Evolutionary conservation across 2,329 filamentous ascomycete genomes (phyloP), one percentile per base, ranked within the genome.

Genomic region (Phialocephala sp.): DNA sequence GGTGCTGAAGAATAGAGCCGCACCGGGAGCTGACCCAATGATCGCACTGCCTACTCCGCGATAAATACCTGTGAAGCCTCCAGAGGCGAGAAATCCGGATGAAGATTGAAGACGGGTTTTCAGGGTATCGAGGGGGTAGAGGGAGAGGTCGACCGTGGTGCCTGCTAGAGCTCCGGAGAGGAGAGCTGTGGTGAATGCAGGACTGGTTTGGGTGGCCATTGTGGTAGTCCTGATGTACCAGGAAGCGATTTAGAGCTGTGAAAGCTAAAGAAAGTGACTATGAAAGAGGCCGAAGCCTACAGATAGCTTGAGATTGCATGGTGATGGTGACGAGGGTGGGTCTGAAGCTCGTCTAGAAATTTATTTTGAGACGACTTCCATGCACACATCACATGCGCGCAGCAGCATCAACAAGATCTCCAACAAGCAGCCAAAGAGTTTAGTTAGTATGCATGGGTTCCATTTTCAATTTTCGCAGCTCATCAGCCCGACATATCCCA

Each of bases 51-150:
- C 95, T 18, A 99, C 88, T 76, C 95, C 95, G 55, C 92, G 90
- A 83, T 99, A 99, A 73, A 98, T 92, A 68, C 94, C 94, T 59
- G 85, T 86, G 84, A 98, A 94, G 75, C 94, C 94, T 76, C 95
- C 94, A 2, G 90, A 89, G 63, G 91, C 84, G 76, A 92, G 88
- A 83, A 97, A 93, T 77, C 90, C 89, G 64, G 84, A 78, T 57
- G 86, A 86, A 69, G 93, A 93, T 82, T 99, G 95, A 8, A 99
- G 92, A 18, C 95, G 93, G 52, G 96, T 99, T 82, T 99, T 99
- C 77, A 99, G 89, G 0, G 95, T 99, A 85, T 99, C 96, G 84
- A 99, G 93, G 0, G 95, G 95, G 83, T 92, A 99, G 76, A 99
- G 92, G 63, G 93, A 93, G 75, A 97, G 89, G 86, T 99, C 95